These are phyloP conservation scores for Geoglossum cookeanum DNA, from an alignment of 2,329 filamentous ascomycete species.

Conservation along the genomic window DNA sequence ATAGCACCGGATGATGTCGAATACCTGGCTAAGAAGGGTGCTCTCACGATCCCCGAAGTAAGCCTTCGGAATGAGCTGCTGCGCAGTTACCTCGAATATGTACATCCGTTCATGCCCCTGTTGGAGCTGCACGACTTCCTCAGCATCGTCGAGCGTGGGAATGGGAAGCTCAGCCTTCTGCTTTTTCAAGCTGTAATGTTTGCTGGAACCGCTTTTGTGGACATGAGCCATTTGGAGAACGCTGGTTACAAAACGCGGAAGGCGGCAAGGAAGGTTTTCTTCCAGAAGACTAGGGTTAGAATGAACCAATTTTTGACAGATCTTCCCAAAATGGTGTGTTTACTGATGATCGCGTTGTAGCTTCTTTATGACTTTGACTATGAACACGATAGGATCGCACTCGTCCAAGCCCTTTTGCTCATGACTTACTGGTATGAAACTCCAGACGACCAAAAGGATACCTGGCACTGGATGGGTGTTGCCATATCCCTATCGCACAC, in stretches of 20 bases:
- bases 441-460: constrained; percentile 91
- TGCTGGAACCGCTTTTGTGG: constrained; percentile 71
- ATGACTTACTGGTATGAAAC: constrained; percentile 99
- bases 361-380: constrained; percentile 91
- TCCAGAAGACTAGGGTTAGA: constrained; percentile 66
- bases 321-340: constrained; percentile 2
- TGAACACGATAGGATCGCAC: constrained; percentile 69
- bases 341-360: constrained; percentile 21
- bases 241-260: constrained; percentile 65
- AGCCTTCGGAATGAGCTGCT: constrained; percentile 63
- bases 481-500: constrained; percentile 85
- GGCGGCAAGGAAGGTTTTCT: constrained; percentile 70
- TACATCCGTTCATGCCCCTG: constrained; percentile 86
- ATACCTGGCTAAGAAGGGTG: constrained; percentile 70
- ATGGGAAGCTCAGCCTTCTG: constrained; percentile 52
- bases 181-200: constrained; percentile 95
- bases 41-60: constrained; percentile 52
- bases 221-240: constrained; percentile 53
- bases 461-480: constrained; percentile 97
- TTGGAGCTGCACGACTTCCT: constrained; percentile 47
- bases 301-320: constrained; percentile 10
- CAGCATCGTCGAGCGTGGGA: neutral
- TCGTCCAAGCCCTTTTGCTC: constrained; percentile 73
- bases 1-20: constrained; percentile 66
- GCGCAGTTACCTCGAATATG: constrained; percentile 68